Evolutionary conservation across 2,329 filamentous ascomycete genomes (phyloP).

Genomic region (Pseudogymnoascus sp.): DNA sequence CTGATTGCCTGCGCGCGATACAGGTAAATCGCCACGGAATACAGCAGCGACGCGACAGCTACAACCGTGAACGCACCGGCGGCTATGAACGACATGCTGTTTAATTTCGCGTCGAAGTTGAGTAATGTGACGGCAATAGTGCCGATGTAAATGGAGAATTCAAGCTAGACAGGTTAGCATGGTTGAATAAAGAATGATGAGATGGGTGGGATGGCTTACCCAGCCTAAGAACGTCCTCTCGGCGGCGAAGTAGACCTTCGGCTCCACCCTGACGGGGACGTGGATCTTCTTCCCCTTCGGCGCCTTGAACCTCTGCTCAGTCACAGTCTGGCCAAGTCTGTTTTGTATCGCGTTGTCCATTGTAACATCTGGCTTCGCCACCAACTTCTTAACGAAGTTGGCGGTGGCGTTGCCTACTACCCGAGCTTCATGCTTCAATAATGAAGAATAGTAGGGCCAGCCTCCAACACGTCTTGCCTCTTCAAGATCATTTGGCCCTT

Average conservation of each 20-base stretch:
- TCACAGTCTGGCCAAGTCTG: constrained; percentile 50
- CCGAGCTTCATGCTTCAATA: constrained; percentile 36
- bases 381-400: constrained; percentile 19
- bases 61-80: constrained; percentile 75
- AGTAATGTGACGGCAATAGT: constrained; percentile 77
- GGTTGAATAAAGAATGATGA: constrained; percentile 3
- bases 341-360: constrained; percentile 47
- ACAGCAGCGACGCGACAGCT: constrained; percentile 69
- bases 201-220: constrained; percentile 44
- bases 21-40: constrained; percentile 76
- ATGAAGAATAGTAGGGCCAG: constrained; percentile 61
- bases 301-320: constrained; percentile 57
- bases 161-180: constrained; percentile 49
- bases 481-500: constrained; percentile 67
- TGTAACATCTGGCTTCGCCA: constrained; percentile 12
- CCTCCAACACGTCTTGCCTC: constrained; percentile 71
- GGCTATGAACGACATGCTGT: constrained; percentile 53
- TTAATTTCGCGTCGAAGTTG: constrained; percentile 63
- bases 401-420: constrained; percentile 8
- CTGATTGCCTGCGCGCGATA: constrained; percentile 84
- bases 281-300: constrained; percentile 87
- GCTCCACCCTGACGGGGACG: constrained; percentile 90
- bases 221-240: constrained; percentile 94
- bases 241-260: constrained; percentile 94
- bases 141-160: constrained; percentile 91